These are phyloP conservation scores for Psilocybe sp. DNA, from an alignment of 768 basidiomycete genomes.

Conservation along the genomic window DNA sequence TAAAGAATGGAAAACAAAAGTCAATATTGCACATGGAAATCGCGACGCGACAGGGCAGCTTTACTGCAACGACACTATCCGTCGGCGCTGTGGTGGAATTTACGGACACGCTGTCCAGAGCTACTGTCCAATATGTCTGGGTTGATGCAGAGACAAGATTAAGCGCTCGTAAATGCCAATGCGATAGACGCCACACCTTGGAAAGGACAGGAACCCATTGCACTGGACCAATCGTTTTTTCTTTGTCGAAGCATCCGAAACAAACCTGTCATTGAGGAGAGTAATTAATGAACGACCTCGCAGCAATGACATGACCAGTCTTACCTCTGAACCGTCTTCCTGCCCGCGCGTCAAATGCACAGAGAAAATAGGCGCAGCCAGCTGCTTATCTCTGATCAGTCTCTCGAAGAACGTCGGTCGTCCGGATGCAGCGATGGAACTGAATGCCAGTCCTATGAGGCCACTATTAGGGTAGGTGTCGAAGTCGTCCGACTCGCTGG, in stretches of 20 bases:
- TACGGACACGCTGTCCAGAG: slow-evolving; percentile 42
- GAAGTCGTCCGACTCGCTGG: slow-evolving; percentile 46
- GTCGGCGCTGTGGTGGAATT: slow-evolving; percentile 12
- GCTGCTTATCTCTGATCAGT: slow-evolving; percentile 37
- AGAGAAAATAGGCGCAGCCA: slow-evolving; percentile 51
- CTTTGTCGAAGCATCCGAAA: slow-evolving; percentile 32
- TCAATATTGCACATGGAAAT: background rate
- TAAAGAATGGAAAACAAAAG: slow-evolving; percentile 16
- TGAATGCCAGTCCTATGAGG: slow-evolving; percentile 61
- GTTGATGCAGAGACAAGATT: background rate
- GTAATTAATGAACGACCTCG: background rate
- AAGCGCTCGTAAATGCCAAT: background rate
- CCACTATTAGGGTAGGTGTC: slow-evolving; percentile 50
- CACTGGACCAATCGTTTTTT: slow-evolving; percentile 26
- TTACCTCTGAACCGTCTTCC: slow-evolving; percentile 44
- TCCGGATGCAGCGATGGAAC: slow-evolving; percentile 43
- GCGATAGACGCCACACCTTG: slow-evolving; percentile 23
- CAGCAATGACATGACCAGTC: background rate
- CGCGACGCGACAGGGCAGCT: slow-evolving; percentile 5
- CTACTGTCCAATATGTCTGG: slow-evolving; percentile 62
- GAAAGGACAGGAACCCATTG: slow-evolving; percentile 15
- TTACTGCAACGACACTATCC: slow-evolving; percentile 35
- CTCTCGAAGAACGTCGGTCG: slow-evolving; percentile 65
- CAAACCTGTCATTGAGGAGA: slow-evolving; percentile 23
- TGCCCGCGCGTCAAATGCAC: slow-evolving; percentile 46